Conservation (phyloP, 352 stramenopile genomes). For the Pythium brassicae region DNA sequence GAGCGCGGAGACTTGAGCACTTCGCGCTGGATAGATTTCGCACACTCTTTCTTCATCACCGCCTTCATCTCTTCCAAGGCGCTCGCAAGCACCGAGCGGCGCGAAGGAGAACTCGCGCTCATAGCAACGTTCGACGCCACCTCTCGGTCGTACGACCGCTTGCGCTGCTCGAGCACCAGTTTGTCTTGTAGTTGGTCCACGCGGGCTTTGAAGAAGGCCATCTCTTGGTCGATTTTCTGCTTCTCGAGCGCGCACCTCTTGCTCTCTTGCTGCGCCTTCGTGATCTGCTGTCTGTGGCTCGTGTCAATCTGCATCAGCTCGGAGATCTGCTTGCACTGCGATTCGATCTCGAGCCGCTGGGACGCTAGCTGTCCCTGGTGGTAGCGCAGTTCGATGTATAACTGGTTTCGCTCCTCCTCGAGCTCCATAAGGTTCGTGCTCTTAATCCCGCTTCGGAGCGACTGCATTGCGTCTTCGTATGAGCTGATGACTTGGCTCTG, state of each 20-base stretch:
- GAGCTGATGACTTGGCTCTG: conserved; percentile 43
- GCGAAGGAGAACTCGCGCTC: conserved; percentile 12
- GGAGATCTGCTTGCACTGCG: conserved; percentile 22
- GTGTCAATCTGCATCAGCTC: conserved; percentile 26
- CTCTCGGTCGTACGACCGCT: conserved; percentile 47
- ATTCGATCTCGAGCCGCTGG: conserved; percentile 25
- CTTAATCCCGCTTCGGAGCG: conserved; percentile 39
- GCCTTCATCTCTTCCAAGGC: conserved; percentile 38
- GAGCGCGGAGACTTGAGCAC: conserved; percentile 19
- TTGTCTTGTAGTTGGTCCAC: conserved; percentile 42
- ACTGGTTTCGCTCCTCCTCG: conserved; percentile 47
- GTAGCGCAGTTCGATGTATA: conserved; percentile 37
- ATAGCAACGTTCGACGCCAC: conserved; percentile 7
- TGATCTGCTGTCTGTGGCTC: conserved; percentile 26
- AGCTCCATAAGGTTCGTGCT: conserved; percentile 55
- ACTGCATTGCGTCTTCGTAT: conserved; percentile 62
- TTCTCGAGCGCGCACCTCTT: conserved; percentile 34
- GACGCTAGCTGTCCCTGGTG: conserved; percentile 24
- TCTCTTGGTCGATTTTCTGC: conserved; percentile 44
- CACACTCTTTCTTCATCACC: conserved; percentile 23
- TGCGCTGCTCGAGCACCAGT: conserved; percentile 39
- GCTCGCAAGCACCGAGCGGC: conserved; percentile 21
- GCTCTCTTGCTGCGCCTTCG: conserved; percentile 34
- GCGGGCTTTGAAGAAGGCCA: conserved; percentile 25
- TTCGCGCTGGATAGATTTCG: conserved; percentile 26